Conservation (phyloP, 768 basidiomycete species). For the Boletus reticuloceps region DNA sequence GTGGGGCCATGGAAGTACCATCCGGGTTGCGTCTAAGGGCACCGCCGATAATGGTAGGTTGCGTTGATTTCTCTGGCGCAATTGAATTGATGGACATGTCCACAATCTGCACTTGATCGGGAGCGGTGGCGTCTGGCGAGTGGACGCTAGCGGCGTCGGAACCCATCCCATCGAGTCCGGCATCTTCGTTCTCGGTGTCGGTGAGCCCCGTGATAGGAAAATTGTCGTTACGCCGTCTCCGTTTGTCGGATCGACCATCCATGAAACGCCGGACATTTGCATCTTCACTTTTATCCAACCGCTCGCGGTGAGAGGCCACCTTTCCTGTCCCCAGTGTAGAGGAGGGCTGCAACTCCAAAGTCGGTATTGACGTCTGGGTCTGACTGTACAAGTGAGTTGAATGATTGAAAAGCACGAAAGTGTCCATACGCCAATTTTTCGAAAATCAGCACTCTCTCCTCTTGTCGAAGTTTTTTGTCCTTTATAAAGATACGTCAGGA, state of each 20-base stretch:
- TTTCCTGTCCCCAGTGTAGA: conserved; percentile 81
- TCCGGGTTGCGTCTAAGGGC: conserved; percentile 66
- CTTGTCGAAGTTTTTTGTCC: conserved; percentile 93
- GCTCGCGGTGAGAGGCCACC: conserved; percentile 56
- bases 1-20: conserved; percentile 53
- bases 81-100: conserved; percentile 14
- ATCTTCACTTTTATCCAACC: conserved; percentile 57
- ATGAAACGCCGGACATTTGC: conserved; percentile 52
- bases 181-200: conserved; percentile 34
- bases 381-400: conserved; percentile 46
- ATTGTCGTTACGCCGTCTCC: conserved; percentile 44
- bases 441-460: conserved; percentile 73
- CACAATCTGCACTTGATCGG: conserved; percentile 9
- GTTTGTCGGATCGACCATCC: conserved; percentile 45
- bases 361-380: conserved; percentile 67
- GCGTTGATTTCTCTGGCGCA: conserved; percentile 9
- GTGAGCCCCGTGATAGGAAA: conserved; percentile 5
- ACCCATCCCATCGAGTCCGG: conserved; percentile 33
- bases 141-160: conserved; percentile 16
- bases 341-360: conserved; percentile 69
- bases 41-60: conserved; percentile 46
- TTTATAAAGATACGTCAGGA: conserved; percentile 27
- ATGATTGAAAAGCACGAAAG: background rate
- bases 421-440: conserved; percentile 73
- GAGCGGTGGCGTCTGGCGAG: background rate